Evolutionary conservation across 495 filamentous ascomycete species (phyloP), one percentile per base, ranked within the genome.

Genomic region (Parmelia sp.): DNA sequence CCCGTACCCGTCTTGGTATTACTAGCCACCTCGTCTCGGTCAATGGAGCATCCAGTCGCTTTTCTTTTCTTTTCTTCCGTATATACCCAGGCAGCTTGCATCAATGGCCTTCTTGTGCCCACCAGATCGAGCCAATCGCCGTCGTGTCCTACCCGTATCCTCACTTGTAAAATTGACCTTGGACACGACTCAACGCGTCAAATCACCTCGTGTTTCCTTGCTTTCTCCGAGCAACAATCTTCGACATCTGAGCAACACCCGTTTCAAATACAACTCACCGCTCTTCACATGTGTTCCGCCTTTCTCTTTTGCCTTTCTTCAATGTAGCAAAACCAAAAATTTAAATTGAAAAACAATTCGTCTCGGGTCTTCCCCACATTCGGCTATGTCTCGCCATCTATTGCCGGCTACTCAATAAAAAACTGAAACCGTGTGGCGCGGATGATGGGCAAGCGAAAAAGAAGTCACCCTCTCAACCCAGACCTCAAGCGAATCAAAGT

Each of bases 361-460:
- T n/a, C n/a, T n/a, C n/a, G n/a, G n/a, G n/a, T n/a, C 23, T 33
- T 35, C 29, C 15, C 17, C 27, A 9, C 17, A 27, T 55, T 55
- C 29, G 51, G 51, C 12, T 31, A 55, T 55, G 51, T 8, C 29
- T 33, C 33, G 29, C 51, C 27, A 33, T 55, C 9, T 21, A 33
- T 33, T 33, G 51, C 27, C 27, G 29, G 29, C 29, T 33, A 15
- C 29, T 33, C 27, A 33, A 1, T 55, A 55, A 33, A 55, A 55
- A 15, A 1, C 51, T 35, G 49, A 33, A 14, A 37, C 44, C 14
- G 12, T 23, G 44, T 39, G 37, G 29, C 25, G 3, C 36, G 27
- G 25, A 68, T 65, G 66, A 59, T 61, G 12, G 57, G 47, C 39
- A 68, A 65, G 51, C 55, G 66, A 58, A 68, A 65, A 49, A 57